Conservation (phyloP, 768 basidiomycete genomes). For the Amanita rimosa region DNA sequence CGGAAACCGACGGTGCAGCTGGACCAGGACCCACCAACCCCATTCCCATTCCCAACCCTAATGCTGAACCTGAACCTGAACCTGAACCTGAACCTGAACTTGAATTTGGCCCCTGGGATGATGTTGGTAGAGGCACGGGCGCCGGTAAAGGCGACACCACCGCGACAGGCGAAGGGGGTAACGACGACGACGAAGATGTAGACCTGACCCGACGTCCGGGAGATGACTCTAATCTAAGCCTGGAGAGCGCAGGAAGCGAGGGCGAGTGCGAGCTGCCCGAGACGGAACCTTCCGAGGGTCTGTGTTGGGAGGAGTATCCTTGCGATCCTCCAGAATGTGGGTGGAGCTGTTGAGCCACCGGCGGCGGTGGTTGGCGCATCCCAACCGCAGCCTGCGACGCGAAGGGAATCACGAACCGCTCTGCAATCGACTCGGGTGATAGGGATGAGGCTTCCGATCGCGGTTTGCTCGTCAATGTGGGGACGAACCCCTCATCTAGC, state of each 20-base stretch:
- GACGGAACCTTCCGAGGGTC: background rate
- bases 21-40: too few relatives aligned
- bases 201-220: background rate
- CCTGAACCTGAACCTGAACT: background rate
- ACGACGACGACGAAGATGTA: slow-evolving; percentile 14
- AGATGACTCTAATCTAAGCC: background rate
- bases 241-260: background rate
- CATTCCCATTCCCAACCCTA: background rate
- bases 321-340: background rate
- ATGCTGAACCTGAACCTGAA: background rate
- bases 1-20: background rate
- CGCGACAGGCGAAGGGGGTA: slow-evolving; percentile 15
- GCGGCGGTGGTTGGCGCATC: background rate
- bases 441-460: background rate
- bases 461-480: slow-evolving; percentile 42
- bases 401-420: background rate
- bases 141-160: background rate
- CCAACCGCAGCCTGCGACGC: background rate
- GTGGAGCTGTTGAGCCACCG: background rate
- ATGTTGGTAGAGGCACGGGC: too few relatives aligned
- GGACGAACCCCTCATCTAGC: slow-evolving; percentile 61
- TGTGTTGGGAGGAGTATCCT: background rate
- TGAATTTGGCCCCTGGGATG: background rate
- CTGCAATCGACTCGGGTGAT: background rate
- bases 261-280: background rate